phyloP scores from a whole-genome alignment of 2,329 filamentous ascomycete species.

The Penicillium sp. region DNA sequence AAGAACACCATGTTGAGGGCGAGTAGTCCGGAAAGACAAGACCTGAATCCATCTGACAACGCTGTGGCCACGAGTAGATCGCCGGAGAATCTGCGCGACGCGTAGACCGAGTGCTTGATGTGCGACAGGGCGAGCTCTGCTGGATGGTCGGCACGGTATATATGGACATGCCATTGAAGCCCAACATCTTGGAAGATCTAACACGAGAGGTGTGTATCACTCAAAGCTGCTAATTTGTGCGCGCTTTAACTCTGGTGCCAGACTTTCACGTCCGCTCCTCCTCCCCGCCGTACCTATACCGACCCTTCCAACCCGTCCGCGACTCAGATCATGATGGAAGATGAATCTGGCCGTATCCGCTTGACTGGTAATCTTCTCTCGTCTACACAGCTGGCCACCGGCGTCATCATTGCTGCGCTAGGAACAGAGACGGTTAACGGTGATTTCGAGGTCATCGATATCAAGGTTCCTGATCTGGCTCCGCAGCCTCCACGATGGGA shows the following conservation, averaged over 20 bases:
- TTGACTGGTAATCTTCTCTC: slow-evolving; percentile 72
- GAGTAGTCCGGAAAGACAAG: background rate
- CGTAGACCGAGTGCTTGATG: slow-evolving; percentile 89
- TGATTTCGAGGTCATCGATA: slow-evolving; percentile 87
- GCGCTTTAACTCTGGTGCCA: slow-evolving; percentile 39
- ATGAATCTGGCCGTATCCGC: slow-evolving; percentile 86
- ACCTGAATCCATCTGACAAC: background rate
- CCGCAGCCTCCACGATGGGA: slow-evolving; percentile 81
- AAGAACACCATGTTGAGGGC: slow-evolving; percentile 19
- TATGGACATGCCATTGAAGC: slow-evolving; percentile 96
- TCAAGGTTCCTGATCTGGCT: slow-evolving; percentile 84
- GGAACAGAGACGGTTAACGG: slow-evolving; percentile 91
- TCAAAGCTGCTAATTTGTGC: background rate
- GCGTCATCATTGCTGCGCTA: slow-evolving; percentile 90
- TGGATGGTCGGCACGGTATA: slow-evolving; percentile 95
- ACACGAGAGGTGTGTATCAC: slow-evolving; percentile 73
- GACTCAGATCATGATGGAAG: slow-evolving; percentile 82
- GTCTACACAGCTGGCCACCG: slow-evolving; percentile 77
- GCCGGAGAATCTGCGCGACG: slow-evolving; percentile 72
- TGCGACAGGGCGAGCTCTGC: slow-evolving; percentile 91
- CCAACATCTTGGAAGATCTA: slow-evolving; percentile 92
- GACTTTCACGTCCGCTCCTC: slow-evolving; percentile 87
- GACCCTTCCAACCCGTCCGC: slow-evolving; percentile 47
- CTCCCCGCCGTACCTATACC: slow-evolving; percentile 74
- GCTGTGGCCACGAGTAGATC: slow-evolving; percentile 52